Base-by-base conservation (phyloP, 257 asterid genomes). In the Vinca minor region DNA sequence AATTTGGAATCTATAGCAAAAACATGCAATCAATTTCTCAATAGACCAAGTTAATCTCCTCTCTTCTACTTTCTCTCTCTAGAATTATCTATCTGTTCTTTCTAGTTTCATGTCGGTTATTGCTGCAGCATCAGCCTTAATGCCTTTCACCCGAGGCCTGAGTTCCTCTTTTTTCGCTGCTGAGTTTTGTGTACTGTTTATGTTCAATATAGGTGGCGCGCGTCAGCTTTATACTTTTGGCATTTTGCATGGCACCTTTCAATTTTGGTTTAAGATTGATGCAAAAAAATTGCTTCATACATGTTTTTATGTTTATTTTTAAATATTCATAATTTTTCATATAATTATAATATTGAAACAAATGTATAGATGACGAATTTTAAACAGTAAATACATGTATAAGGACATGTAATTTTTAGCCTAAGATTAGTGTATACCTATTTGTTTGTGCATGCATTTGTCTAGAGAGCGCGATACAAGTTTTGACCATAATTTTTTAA, bases 181-280 rank as follows among this genome's bases (percentile, higher is more conserved):
- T 65, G 69, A 42, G 32, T 38, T 65, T 54, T 53, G 44, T 31
- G 59, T 64, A 47, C 59, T 28, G 35, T 53, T n/a, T 55, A 35
- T 54, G 48, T 32, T 65, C 28, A 20, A 52, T 65, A n/a, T 65
- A 38, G 70, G 70, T 52, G 70, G 70, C 70, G 70, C 70, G 34
- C 53, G 63, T 65, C 62, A 65, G 70, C 61, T 55, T 55, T 65
- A 47, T 39, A 36, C 41, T 65, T 55, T 65, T 53, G 35, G 69
- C 62, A 38, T 62, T 44, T 62, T 46, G 62, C 62, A 56, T 56
- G 62, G 62, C 62, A 56, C 5, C 8, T 59, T 38, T 29, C 49
- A n/a, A n/a, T n/a, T n/a, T n/a, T n/a, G n/a, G n/a, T n/a, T n/a
- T n/a, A n/a, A n/a, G n/a, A n/a, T n/a, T n/a, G n/a, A n/a, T n/a